These are phyloP conservation scores for Cryptosporidium felis DNA, from an alignment of 169 alveolate genomes.

Conservation along the genomic window DNA sequence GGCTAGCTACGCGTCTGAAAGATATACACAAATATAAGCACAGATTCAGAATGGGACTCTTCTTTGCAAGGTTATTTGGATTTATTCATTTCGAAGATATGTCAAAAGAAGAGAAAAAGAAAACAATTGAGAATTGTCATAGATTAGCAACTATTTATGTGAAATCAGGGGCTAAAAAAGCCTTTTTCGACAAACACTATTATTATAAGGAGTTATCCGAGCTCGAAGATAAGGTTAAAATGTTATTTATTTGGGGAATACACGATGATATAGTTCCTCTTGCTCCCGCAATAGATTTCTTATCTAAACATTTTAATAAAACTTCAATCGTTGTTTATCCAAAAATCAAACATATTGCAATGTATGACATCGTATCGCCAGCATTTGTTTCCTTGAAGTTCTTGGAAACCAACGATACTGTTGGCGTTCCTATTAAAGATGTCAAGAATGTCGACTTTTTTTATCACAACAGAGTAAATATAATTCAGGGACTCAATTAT, in stretches of 20 bases:
- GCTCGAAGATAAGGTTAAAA: neutral
- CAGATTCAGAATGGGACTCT: neutral
- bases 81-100: neutral
- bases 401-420: neutral
- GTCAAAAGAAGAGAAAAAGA: neutral
- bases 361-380: neutral
- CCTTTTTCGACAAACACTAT: neutral
- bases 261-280: slow-evolving; percentile 19
- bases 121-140: neutral
- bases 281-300: slow-evolving; percentile 4
- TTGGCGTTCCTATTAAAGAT: slow-evolving; percentile 1
- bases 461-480: neutral
- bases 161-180: neutral
- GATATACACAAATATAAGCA: neutral
- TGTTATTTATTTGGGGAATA: slow-evolving; percentile 41
- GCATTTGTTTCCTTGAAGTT: neutral
- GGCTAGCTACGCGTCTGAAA: neutral
- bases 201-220: neutral
- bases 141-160: neutral
- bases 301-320: neutral
- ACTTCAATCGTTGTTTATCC: slow-evolving; percentile 42
- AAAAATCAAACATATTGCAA: slow-evolving; percentile 1
- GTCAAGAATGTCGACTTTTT: neutral
- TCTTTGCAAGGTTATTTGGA: neutral
- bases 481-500: neutral